Base-by-base conservation (phyloP, 805 yeast genomes). In the Candida coleopterorum region DNA sequence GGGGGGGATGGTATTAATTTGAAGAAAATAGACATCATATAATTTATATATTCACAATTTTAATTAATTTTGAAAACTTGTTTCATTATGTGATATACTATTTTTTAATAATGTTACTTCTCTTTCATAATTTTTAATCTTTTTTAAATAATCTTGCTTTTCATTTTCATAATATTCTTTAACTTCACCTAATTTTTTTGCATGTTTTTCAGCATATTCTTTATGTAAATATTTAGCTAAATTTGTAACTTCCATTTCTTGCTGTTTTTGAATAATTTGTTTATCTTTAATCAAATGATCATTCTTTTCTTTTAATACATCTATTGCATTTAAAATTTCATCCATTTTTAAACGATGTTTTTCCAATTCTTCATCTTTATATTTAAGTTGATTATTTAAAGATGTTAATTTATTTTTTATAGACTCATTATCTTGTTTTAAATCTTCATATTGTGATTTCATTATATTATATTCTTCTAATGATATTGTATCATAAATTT, bases 131-230 rank as follows among this genome's bases (percentile, higher is more conserved):
- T 65, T 65, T 23, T 67, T 69, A 38, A 64, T 71, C 41, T 74
- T 77, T 27, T 57, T 46, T 9, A 59, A 58, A 17, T 68, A 52
- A 39, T 61, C 68, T 60, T 67, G 42, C 66, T 61, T 49, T 67
- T 73, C 42, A 20, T 42, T 33, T 26, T 55, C 58, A 37, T 46
- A 58, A 25, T 45, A 49, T 17, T 44, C 43, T 38, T 55, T 81
- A 49, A 80, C 60, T 22, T 76, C 72, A 10, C 70, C 69, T 7
- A 85, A 82, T 55, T 85, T 85, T 35, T 75, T 73, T 43, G 80
- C 85, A 50, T 85, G 94, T 52, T 85, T 85, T 34, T 81, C 77
- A 2, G 86, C 75, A 50, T 85, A 85, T 52, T 81, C 88, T 25
- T 74, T 68, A 49, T 84, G 84, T 9, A 85, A 62, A 46, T 80